Conservation (phyloP, 1,284 basidiomycete genomes). For the Cutaneotrichosporon sp. region DNA sequence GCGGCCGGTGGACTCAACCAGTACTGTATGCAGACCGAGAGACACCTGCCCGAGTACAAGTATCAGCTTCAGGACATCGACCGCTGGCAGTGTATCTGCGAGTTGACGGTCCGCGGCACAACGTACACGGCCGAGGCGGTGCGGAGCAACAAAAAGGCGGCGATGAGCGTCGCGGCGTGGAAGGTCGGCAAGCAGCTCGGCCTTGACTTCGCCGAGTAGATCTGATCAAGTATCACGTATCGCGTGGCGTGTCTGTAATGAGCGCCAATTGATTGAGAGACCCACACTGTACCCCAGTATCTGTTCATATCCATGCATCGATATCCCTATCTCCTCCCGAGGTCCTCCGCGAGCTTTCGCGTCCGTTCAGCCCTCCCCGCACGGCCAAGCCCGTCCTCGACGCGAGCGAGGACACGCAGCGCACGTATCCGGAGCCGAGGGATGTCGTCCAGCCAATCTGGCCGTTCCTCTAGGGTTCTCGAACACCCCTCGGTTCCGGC, state of each 20-base stretch:
- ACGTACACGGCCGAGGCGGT: conserved; percentile 22
- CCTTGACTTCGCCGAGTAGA: too few species aligned
- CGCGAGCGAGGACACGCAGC: conserved; percentile 15
- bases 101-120: conserved; percentile 2
- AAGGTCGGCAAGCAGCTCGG: conserved; percentile 26
- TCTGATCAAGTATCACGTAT: too few species aligned
- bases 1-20: conserved; percentile 8
- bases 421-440: conserved; percentile 18
- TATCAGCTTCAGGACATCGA: not conserved
- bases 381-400: conserved; percentile 31
- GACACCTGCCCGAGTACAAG: conserved; percentile 7
- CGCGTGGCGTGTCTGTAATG: too few species aligned
- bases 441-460: conserved; percentile 9
- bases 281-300: not conserved
- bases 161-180: conserved; percentile 32
- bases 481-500: too few species aligned
- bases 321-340: not conserved
- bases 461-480: not conserved
- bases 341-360: conserved; percentile 4
- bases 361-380: conserved; percentile 22
- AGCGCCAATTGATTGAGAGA: too few species aligned
- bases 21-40: not conserved
- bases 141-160: conserved; percentile 29
- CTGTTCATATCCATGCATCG: not conserved
- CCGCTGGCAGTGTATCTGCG: conserved; percentile 3